phyloP scores from a whole-genome alignment of 768 basidiomycete species.

The Collybia mongolica region DNA sequence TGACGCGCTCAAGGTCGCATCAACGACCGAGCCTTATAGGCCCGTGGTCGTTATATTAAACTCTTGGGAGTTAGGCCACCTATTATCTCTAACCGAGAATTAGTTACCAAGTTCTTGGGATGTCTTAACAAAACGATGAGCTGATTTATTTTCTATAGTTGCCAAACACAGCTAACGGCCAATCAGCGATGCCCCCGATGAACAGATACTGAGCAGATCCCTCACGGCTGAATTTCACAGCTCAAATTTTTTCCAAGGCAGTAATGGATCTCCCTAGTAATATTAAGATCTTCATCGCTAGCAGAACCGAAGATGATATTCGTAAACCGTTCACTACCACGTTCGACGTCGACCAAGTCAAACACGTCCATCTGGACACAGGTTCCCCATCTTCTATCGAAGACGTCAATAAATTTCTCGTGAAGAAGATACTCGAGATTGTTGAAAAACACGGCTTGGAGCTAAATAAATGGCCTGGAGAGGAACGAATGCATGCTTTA shows the following conservation, averaged over 20 bases:
- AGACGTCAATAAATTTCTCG: conserved; percentile 8
- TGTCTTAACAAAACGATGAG: no score
- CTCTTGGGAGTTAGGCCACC: no score
- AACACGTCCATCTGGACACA: conserved; percentile 11
- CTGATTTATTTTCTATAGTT: no score
- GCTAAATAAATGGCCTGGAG: conserved; percentile 11
- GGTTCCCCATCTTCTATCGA: conserved; percentile 1
- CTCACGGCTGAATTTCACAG: conserved; percentile 1
- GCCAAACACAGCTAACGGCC: no score
- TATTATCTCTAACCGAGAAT: no score
- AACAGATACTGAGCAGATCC: conserved; percentile 12
- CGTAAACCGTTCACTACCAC: conserved; percentile 5
- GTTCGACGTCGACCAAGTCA: conserved; percentile 3
- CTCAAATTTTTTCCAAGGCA: conserved; percentile 8
- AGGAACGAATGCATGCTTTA: conserved; percentile 4
- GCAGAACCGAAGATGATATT: conserved; percentile 14
- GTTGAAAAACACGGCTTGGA: conserved; percentile 4
- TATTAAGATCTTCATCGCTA: conserved; percentile 12
- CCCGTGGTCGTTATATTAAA: conserved; percentile 16
- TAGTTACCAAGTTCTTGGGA: no score
- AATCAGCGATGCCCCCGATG: conserved; percentile 19
- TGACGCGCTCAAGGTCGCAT: conserved; percentile 7
- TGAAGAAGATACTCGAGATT: conserved; percentile 1
- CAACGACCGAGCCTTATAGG: background rate
- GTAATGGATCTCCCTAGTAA: conserved; percentile 5